Evolutionary conservation across 2,329 filamentous ascomycete genomes (phyloP), one percentile per base, ranked within the genome.

Genomic region (Fusarium nelsonii): DNA sequence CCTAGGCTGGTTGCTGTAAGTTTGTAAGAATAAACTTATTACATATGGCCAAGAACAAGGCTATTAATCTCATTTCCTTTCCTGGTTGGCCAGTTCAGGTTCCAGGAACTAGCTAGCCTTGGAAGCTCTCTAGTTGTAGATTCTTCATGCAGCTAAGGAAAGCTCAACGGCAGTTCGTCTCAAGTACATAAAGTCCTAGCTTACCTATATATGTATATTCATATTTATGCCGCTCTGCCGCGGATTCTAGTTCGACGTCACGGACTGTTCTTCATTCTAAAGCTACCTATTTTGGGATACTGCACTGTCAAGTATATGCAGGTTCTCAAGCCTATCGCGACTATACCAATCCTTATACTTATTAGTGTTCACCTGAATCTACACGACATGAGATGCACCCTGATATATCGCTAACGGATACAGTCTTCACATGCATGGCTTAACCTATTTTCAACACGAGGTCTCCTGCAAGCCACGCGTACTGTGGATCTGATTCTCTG

Each of bases 391-490:
- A 23, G 39, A 23, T 40, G 39, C 12, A 14, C 20, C n/a, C 39
- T 40, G 39, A 12, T n/a, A 40, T 23, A 40, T 40, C 37, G 39
- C 37, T n/a, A 23, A 39, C n/a, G 16, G 36, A 40, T 50, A 37
- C 18, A 39, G 20, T 43, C 32, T 43, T 30, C 30, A 20, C 39
- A 40, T 51, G 20, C 36, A 54, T 60, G 45, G 45, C 36, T 49
- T 51, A 39, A 45, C 23, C 18, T 34, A 14, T 60, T 36, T 18
- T 43, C 36, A 53, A 23, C 45, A 64, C 43, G 53, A 50, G 32
- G 36, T 16, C 26, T 28, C n/a, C 37, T 53, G 36, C 55, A 63
- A 63, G 66, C 63, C 70, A 59, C 69, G 61, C 70, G 61, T 72
- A 66, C 55, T 61, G 66, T 71, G 63, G 61, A 60, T 49, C 66